These are phyloP conservation scores for Yarrowia deformans DNA, from an alignment of 805 yeast species.

Conservation along the genomic window DNA sequence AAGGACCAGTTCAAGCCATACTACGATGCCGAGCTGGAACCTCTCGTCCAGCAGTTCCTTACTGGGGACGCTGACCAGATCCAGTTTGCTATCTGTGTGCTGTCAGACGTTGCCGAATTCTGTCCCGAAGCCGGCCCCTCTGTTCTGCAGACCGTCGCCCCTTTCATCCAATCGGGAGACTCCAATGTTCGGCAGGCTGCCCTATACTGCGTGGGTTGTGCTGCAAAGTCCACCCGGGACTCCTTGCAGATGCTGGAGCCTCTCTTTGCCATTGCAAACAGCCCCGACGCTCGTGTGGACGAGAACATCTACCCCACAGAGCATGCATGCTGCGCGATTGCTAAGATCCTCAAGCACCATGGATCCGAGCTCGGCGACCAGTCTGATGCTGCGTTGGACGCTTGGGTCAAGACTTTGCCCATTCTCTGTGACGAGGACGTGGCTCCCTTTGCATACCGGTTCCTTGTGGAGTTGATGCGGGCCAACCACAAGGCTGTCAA, in stretches of 20 bases:
- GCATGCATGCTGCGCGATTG: slow-evolving; percentile 79
- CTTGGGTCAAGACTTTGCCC: slow-evolving; percentile 86
- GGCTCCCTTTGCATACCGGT: slow-evolving; percentile 82
- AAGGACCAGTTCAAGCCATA: slow-evolving; percentile 66
- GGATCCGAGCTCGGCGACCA: slow-evolving; percentile 63
- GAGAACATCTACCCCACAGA: slow-evolving; percentile 89
- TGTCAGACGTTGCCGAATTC: slow-evolving; percentile 81
- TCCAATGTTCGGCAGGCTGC: slow-evolving; percentile 86
- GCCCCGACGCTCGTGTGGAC: slow-evolving; percentile 84
- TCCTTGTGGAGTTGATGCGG: slow-evolving; percentile 74
- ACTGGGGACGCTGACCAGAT: slow-evolving; percentile 70
- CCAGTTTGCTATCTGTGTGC: slow-evolving; percentile 78
- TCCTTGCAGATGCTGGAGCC: slow-evolving; percentile 74
- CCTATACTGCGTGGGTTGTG: slow-evolving; percentile 80
- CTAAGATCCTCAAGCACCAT: slow-evolving; percentile 75
- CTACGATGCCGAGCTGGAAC: slow-evolving; percentile 65
- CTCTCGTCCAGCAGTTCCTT: slow-evolving; percentile 67
- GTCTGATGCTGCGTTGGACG: slow-evolving; percentile 65
- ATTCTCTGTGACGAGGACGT: slow-evolving; percentile 84
- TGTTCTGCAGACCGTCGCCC: slow-evolving; percentile 71
- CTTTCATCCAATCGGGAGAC: slow-evolving; percentile 54
- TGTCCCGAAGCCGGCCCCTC: slow-evolving; percentile 60
- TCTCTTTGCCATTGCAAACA: slow-evolving; percentile 71
- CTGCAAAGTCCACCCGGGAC: slow-evolving; percentile 81
- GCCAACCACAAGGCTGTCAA: slow-evolving; percentile 66